Evolutionary conservation across 768 basidiomycete genomes (phyloP).

Genomic region (Plicaturopsis crispa): DNA sequence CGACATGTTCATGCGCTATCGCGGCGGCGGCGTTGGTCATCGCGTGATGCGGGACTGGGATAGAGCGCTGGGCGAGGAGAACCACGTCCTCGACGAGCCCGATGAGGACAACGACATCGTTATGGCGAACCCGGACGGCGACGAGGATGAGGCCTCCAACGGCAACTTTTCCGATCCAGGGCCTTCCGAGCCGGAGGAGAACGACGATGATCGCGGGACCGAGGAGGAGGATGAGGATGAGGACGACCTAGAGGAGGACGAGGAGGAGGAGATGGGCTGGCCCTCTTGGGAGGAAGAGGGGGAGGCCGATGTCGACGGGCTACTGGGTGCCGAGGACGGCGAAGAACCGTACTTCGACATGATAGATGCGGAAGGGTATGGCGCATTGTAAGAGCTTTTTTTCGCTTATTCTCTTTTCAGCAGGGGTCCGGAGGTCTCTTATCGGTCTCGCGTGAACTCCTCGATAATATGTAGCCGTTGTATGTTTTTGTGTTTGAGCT

Average conservation of each 20-base stretch:
- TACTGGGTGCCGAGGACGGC: neutral
- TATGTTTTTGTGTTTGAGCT: too few relatives aligned
- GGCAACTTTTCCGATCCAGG: too few relatives aligned
- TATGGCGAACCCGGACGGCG: neutral
- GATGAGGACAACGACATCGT: neutral
- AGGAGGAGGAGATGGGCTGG: neutral
- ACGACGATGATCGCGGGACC: neutral
- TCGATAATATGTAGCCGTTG: too few relatives aligned
- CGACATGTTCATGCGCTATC: constrained; percentile 21
- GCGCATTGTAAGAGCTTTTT: too few relatives aligned
- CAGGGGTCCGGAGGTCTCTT: too few relatives aligned
- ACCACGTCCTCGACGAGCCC: neutral
- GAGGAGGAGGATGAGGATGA: neutral
- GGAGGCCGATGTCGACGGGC: neutral
- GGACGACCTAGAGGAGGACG: neutral
- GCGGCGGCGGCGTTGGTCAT: constrained; percentile 23
- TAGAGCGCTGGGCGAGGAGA: neutral
- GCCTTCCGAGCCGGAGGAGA: neutral
- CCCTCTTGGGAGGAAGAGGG: neutral
- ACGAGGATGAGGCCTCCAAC: neutral
- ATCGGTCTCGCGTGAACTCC: too few relatives aligned
- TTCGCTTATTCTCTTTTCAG: too few relatives aligned
- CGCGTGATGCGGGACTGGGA: constrained; percentile 1
- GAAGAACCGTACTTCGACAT: too few relatives aligned
- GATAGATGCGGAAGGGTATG: too few relatives aligned